phyloP scores from a whole-genome alignment of 163 green algal genomes.

The Scenedesmus sp. region DNA sequence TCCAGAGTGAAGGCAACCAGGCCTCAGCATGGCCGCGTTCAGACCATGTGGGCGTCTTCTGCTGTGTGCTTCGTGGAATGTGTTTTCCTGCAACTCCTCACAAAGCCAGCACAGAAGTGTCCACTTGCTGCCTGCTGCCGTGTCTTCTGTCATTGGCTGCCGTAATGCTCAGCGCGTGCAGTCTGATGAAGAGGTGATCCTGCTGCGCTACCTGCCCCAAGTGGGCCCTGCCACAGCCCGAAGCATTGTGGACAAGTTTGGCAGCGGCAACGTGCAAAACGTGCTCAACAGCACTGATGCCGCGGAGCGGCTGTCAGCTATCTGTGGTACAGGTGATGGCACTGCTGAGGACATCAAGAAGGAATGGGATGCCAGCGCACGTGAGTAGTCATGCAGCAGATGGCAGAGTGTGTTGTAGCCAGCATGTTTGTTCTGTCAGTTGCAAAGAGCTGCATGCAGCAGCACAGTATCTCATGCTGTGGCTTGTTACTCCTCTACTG shows the following conservation, averaged over 20 bases:
- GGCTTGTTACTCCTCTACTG: too few relatives aligned
- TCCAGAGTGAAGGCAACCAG: too few relatives aligned
- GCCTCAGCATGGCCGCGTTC: too few relatives aligned
- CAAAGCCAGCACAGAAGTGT: too few relatives aligned
- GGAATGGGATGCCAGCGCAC: slow-evolving; percentile 19
- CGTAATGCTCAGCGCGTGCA: not conserved
- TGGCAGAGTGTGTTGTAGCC: too few relatives aligned
- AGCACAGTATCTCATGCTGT: too few relatives aligned
- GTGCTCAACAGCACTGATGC: slow-evolving; percentile 1
- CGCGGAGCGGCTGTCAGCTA: not conserved
- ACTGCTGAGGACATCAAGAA: slow-evolving; percentile 4
- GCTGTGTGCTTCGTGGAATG: too few relatives aligned
- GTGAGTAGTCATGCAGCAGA: not conserved
- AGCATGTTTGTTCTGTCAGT: too few relatives aligned
- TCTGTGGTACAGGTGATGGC: not conserved
- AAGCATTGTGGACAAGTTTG: not conserved
- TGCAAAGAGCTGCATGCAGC: too few relatives aligned
- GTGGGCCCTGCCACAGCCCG: not conserved
- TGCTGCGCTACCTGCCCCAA: not conserved
- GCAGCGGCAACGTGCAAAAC: not conserved
- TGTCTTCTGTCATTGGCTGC: not conserved
- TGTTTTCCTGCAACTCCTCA: too few relatives aligned
- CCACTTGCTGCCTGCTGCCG: not conserved
- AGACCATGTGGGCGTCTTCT: too few relatives aligned
- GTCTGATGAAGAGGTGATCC: not conserved